Base-by-base conservation (phyloP, 345 rosid species). In the Laguncularia racemosa region DNA sequence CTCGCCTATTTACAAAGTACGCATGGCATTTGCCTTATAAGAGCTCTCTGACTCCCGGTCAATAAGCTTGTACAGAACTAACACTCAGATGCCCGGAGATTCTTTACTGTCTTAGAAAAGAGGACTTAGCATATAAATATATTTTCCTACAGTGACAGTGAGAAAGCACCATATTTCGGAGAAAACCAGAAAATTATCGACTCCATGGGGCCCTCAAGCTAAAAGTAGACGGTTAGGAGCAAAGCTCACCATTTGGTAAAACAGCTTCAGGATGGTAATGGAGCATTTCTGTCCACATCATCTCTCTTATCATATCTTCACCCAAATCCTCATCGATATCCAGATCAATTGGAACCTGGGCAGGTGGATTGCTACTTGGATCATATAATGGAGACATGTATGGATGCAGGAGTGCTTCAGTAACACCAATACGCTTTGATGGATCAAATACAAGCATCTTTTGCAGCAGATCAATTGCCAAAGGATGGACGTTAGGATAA, bases 371-470 rank as follows among this genome's bases (percentile, higher is more conserved):
- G 13, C 38, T 12, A n/a, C 58, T 55, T 20, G 66, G 66, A 63
- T 64, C 70, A 9, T 70, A 60, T 49, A 70, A 69, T 17, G 60
- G 61, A 11, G 69, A 64, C 66, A 70, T 44, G 51, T 70, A 70
- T 45, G 74, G 74, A 57, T 70, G 70, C 11, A 48, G 51, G 56
- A 70, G 74, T 20, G 74, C 74, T 46, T 70, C 70, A 26, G 66
- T 64, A 16, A 70, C 74, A 3, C 65, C 64, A 50, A 70, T 70
- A 52, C 74, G 59, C 66, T 60, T 64, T 2, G 59, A 59, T 26
- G 74, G 74, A 51, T 70, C 70, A 18, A 70, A 70, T 52, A 70
- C 58, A 9, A 70, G 59, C 70, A 70, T 70, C 66, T 64, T 59
- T 46, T 28, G 69, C 69, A 70, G 48, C 60, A 70, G 50, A 58